Percentiles rank a stretch among this genome's conserved stretches.
Evolutionary conservation across 345 rosid species (phyloP).

Genomic region (Pugionium dolabratum): DNA sequence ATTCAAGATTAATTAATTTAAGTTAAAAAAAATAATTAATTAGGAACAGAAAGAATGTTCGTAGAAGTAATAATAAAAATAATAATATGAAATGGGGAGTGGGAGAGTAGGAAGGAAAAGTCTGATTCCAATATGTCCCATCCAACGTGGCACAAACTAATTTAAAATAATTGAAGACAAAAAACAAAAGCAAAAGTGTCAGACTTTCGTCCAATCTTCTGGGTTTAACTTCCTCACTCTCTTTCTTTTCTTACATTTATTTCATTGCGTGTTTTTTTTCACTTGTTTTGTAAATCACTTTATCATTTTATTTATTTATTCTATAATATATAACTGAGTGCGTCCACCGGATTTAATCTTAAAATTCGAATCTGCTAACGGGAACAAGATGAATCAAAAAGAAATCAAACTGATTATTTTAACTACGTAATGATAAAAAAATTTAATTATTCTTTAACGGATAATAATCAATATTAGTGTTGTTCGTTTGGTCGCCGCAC

Average conservation of each 20-base stretch:
- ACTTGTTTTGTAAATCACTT: not conserved
- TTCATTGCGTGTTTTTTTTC: conserved; percentile 43
- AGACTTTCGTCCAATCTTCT: conserved; percentile 46
- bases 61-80: conserved; percentile 26
- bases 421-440: no score
- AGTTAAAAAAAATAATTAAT: conserved; percentile 6
- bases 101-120: conserved; percentile 39
- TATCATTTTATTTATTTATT: not conserved
- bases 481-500: no score
- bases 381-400: no score
- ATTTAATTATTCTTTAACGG: no score
- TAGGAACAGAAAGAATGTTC: conserved; percentile 45
- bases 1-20: not conserved
- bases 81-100: conserved; percentile 34
- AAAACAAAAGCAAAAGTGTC: conserved; percentile 36
- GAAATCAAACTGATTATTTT: no score
- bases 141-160: conserved; percentile 26
- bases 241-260: conserved; percentile 34
- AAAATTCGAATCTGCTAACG: no score
- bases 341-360: no score
- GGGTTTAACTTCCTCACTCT: conserved; percentile 41
- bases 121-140: conserved; percentile 37
- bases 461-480: no score
- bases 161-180: not conserved
- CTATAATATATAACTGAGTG: no score